Evolutionary conservation across 495 filamentous ascomycete species (phyloP), one percentile per base, ranked within the genome.

Genomic region (Bacidia gigantensis): DNA sequence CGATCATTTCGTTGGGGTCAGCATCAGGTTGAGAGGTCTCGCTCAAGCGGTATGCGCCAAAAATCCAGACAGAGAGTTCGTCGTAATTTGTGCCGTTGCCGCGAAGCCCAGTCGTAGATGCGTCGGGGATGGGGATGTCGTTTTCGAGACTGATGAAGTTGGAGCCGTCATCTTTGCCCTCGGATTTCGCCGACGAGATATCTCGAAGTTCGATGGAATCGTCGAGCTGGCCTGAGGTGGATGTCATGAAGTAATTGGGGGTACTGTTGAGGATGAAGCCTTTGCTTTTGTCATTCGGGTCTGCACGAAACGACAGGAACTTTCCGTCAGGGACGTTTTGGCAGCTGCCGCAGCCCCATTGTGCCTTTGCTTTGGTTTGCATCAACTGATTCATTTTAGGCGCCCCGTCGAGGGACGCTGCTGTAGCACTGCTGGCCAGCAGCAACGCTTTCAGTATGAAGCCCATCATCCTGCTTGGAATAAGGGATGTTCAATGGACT

Each of bases 261-360:
- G 41, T 44, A 44, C 41, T 44, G 41, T 44, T 44, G 41, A 44
- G 9, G 41, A 44, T 44, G 41, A 44, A 44, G 41, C 41, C 41
- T 18, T 44, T 44, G 20, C 41, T 44, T 44, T 44, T 44, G 20
- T 44, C 41, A 22, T n/a, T 44, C 9, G 41, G 41, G 41, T 44
- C 41, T 9, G 20, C 41, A 17, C 14, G 41, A 22, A 44, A 44
- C 5, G 41, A 44, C 9, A 44, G 41, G 17, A 44, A 44, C 20
- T 44, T 44, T 7, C 41, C 41, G 17, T 44, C 41, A 5, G 41
- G 41, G 41, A 44, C 41, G 17, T 44, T 44, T 44, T 44, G 41
- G 41, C 41, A 44, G 5, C 41, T 17, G 41, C 41, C 41, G 41
- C 41, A 44, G 41, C 41, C 41, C 41, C 41, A 44, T 5, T 35